Base-by-base conservation (phyloP, 805 yeast species). In the Lipomyces spencermartinsiae region DNA sequence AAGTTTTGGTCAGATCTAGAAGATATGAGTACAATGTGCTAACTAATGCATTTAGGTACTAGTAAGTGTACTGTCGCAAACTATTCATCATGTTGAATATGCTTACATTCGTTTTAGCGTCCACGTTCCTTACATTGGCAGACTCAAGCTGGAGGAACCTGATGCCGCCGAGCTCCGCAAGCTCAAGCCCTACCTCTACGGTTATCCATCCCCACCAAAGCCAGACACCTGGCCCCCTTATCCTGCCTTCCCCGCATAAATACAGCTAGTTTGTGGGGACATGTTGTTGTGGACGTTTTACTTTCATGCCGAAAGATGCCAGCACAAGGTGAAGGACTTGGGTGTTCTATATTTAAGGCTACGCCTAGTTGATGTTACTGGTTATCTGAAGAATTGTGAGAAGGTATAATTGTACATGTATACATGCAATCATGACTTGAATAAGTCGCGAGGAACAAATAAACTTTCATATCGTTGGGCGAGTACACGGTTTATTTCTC, bases 121-220 rank as follows among this genome's bases (percentile, higher is more conserved):
- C 61, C 61, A 64, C 67, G 34, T 49, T n/a, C 67, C 67, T n/a
- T 64, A 43, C 58, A 49, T 64, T 12, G 29, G 49, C 49, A 43
- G 49, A 16, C 49, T 43, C 49, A 4, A 43, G 49, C 22, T 12
- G 1, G 49, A 43, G 22, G 49, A 43, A 6, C 22, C 22, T 8
- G 49, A 43, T 8, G 49, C 49, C 19, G 49, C 49, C 49, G 49
- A 43, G n/a, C 22, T 43, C 9, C 16, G 49, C 8, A 43, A 43
- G 49, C 49, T 43, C 49, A 43, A 43, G 49, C 49, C 49, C 4
- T 43, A 4, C 49, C 49, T 43, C 49, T 43, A 43, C 16, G 49
- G 49, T 43, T 43, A 43, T 43, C 49, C 49, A 4, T 16, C 49
- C 22, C 49, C 49, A n/a, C 49, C 49, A 43, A 43, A 43, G 49